phyloP scores from a whole-genome alignment of 805 yeast genomes.

The Schizosaccharomyces japonicus region DNA sequence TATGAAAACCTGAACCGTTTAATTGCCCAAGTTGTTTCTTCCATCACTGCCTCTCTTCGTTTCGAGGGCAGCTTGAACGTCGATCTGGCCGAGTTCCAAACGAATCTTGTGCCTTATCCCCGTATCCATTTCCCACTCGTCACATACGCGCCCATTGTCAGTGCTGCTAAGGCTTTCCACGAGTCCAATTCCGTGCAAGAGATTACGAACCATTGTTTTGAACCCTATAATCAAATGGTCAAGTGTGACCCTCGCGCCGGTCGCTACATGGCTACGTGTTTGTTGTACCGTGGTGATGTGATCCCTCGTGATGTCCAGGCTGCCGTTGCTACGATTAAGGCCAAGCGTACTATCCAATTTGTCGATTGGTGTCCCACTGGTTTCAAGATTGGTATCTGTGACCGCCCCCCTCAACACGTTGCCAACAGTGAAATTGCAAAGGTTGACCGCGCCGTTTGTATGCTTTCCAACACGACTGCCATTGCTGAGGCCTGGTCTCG shows the following conservation, averaged over 20 bases:
- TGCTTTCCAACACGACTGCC: conserved; percentile 93
- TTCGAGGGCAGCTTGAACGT: conserved; percentile 94
- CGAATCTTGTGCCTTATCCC: conserved; percentile 96
- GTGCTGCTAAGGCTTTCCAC: conserved; percentile 76
- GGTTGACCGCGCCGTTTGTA: conserved; percentile 90
- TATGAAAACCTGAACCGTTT: conserved; percentile 68
- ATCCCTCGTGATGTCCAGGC: conserved; percentile 94
- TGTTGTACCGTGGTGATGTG: conserved; percentile 94
- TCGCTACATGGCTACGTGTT: conserved; percentile 95
- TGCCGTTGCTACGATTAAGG: conserved; percentile 80
- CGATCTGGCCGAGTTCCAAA: conserved; percentile 94
- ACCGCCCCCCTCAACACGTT: conserved; percentile 88
- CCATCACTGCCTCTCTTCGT: conserved; percentile 92
- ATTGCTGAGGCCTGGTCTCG: conserved; percentile 98
- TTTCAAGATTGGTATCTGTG: conserved; percentile 96
- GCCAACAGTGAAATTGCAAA: conserved; percentile 73
- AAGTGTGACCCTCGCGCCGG: conserved; percentile 95
- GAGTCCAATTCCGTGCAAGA: conserved; percentile 88
- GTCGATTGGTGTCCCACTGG: conserved; percentile 99
- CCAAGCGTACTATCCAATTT: conserved; percentile 86
- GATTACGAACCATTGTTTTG: conserved; percentile 93
- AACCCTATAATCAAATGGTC: conserved; percentile 97
- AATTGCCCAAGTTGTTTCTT: conserved; percentile 94
- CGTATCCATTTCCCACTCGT: conserved; percentile 98
- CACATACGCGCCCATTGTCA: conserved; percentile 91